phyloP scores from a whole-genome alignment of 148 eudicot species.

The Cornus kousa region DNA sequence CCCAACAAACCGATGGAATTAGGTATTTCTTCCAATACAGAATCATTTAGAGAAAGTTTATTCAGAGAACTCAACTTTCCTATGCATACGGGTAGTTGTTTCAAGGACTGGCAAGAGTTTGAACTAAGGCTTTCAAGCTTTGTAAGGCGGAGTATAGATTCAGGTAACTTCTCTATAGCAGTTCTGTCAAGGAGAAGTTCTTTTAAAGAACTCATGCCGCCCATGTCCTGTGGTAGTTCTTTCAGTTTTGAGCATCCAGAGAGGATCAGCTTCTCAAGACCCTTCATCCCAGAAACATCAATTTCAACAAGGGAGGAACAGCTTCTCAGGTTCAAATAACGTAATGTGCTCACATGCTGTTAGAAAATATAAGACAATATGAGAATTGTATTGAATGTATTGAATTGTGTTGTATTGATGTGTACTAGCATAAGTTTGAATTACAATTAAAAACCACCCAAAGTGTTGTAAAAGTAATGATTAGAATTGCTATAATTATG shows the following conservation, averaged over 20 bases:
- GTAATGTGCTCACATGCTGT: constrained; percentile 32
- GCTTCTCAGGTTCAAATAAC: constrained; percentile 38
- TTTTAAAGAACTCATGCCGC: constrained; percentile 43
- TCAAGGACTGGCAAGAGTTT: constrained; percentile 31
- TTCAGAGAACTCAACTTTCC: constrained; percentile 39
- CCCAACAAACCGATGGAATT: constrained; percentile 35
- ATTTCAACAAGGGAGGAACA: constrained; percentile 43
- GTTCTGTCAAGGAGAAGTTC: constrained; percentile 41
- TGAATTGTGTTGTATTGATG: too few relatives aligned
- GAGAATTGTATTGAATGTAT: too few relatives aligned
- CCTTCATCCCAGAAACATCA: constrained; percentile 53
- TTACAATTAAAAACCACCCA: too few relatives aligned
- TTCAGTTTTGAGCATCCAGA: constrained; percentile 46
- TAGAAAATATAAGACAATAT: too few relatives aligned
- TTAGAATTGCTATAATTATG: too few relatives aligned
- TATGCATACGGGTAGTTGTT: constrained; percentile 35
- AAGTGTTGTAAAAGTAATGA: too few relatives aligned
- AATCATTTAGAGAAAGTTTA: constrained; percentile 29
- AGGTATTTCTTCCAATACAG: constrained; percentile 38
- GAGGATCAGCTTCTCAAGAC: constrained; percentile 42
- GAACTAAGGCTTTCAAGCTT: constrained; percentile 47
- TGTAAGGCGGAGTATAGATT: constrained; percentile 33
- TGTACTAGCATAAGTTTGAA: too few relatives aligned
- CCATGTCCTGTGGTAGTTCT: constrained; percentile 38
- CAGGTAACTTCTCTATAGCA: constrained; percentile 40